Evolutionary conservation across 352 stramenopile species (phyloP).

Genomic region (Poterioochromonas sp.): DNA sequence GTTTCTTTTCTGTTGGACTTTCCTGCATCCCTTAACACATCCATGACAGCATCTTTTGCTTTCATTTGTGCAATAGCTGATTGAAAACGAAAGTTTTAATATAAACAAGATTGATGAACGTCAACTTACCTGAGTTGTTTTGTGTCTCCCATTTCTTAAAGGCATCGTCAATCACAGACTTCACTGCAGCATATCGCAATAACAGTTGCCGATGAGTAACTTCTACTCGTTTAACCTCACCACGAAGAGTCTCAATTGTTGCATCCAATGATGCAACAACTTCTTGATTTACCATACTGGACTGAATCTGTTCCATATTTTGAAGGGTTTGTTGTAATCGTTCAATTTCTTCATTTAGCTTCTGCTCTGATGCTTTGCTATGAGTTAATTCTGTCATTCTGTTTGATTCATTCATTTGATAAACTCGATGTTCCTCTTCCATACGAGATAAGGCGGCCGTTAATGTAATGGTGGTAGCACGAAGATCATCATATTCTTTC

Average conservation of each 20-base stretch:
- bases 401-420: background rate
- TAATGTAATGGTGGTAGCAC: background rate
- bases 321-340: conserved; percentile 2
- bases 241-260: background rate
- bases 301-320: conserved; percentile 8
- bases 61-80: too few relatives aligned
- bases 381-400: background rate
- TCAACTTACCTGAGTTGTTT: too few relatives aligned
- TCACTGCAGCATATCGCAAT: conserved; percentile 4
- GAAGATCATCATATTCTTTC: background rate
- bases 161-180: background rate
- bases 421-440: conserved; percentile 8
- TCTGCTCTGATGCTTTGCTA: background rate
- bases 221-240: conserved; percentile 1
- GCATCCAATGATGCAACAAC: background rate
- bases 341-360: conserved; percentile 21
- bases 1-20: too few relatives aligned
- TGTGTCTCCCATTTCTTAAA: conserved; percentile 11
- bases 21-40: too few relatives aligned
- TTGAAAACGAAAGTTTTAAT: too few relatives aligned
- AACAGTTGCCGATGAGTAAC: conserved; percentile 1
- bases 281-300: background rate
- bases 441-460: background rate
- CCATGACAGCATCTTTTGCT: too few relatives aligned
- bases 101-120: too few relatives aligned